These are phyloP conservation scores for Cladosporium oxysporum DNA, from an alignment of 2,329 filamentous ascomycete genomes.

Conservation along the genomic window DNA sequence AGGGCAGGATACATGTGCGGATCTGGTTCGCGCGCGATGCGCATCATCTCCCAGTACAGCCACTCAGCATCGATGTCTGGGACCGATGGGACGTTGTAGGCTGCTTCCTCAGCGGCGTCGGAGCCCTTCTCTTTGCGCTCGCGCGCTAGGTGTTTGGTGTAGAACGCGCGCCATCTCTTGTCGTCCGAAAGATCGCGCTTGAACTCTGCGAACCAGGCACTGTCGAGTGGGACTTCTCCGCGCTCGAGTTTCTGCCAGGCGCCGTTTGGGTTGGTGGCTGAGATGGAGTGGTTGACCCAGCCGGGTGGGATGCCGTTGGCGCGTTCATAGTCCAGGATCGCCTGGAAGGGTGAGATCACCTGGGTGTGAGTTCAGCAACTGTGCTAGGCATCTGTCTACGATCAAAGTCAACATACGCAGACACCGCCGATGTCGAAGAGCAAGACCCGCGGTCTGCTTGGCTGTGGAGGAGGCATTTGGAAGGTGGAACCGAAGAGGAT, in stretches of 20 bases:
- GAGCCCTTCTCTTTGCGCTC: slow-evolving; percentile 46
- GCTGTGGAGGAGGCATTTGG: slow-evolving; percentile 27
- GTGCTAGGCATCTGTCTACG: not conserved
- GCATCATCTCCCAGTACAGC: slow-evolving; percentile 94
- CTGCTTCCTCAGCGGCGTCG: slow-evolving; percentile 34
- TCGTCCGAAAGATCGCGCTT: slow-evolving; percentile 69
- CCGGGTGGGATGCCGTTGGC: slow-evolving; percentile 75
- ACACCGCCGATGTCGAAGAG: slow-evolving; percentile 97
- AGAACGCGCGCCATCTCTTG: slow-evolving; percentile 67
- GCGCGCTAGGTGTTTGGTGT: slow-evolving; percentile 33
- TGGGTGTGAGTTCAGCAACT: slow-evolving; percentile 39
- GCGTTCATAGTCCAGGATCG: slow-evolving; percentile 87
- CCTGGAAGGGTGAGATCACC: slow-evolving; percentile 90
- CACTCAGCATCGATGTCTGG: slow-evolving; percentile 74
- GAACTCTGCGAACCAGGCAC: slow-evolving; percentile 74
- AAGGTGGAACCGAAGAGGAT: slow-evolving; percentile 28
- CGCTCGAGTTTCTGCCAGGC: slow-evolving; percentile 88
- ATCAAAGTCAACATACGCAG: slow-evolving; percentile 68
- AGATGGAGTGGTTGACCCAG: slow-evolving; percentile 91
- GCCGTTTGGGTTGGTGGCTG: slow-evolving; percentile 72
- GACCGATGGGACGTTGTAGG: slow-evolving; percentile 55
- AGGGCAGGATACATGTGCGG: slow-evolving; percentile 88
- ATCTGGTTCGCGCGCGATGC: slow-evolving; percentile 67
- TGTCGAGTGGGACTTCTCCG: slow-evolving; percentile 75
- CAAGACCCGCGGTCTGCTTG: slow-evolving; percentile 64